Percentiles rank a stretch among this genome's conserved stretches.
Conservation (phyloP, 805 yeast genomes). For the Candida silvicultrix region DNA sequence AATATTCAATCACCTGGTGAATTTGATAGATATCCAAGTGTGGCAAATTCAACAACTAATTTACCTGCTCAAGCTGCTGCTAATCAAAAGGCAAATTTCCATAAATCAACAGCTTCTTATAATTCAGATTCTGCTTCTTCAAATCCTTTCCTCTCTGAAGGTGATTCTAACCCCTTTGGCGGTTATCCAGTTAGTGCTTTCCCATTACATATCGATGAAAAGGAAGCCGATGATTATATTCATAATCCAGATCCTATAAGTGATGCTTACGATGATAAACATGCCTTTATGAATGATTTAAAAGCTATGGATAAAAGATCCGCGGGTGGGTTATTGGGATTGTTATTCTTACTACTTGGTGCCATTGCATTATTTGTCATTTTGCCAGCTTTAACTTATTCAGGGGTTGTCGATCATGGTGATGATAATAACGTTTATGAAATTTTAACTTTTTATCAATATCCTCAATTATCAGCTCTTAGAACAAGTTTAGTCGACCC, state of each 20-base stretch:
- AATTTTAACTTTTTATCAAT: conserved; percentile 39
- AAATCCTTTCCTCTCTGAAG: conserved; percentile 41
- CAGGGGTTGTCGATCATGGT: conserved; percentile 49
- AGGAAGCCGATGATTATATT: conserved; percentile 90
- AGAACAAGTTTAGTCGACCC: conserved; percentile 53
- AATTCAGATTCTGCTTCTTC: not conserved
- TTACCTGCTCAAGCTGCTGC: conserved; percentile 5
- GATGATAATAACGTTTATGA: conserved; percentile 23
- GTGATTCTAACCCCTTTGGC: conserved; percentile 87
- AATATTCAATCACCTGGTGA: conserved; percentile 41
- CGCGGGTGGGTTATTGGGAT: conserved; percentile 53
- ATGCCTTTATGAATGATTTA: conserved; percentile 57
- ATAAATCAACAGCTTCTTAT: not conserved
- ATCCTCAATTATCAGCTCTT: conserved; percentile 46
- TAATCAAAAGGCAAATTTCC: not conserved
- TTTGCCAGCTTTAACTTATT: conserved; percentile 76
- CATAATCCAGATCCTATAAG: conserved; percentile 95
- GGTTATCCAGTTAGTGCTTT: conserved; percentile 93
- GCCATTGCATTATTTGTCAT: conserved; percentile 66
- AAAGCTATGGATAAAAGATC: conserved; percentile 62
- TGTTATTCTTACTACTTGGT: conserved; percentile 52
- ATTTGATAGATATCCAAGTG: conserved; percentile 62
- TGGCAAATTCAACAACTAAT: conserved; percentile 20
- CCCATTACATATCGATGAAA: conserved; percentile 87
- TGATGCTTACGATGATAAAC: conserved; percentile 79